phyloP scores from a whole-genome alignment of 2,329 filamentous ascomycete genomes.

The Penicillium olsonii region DNA sequence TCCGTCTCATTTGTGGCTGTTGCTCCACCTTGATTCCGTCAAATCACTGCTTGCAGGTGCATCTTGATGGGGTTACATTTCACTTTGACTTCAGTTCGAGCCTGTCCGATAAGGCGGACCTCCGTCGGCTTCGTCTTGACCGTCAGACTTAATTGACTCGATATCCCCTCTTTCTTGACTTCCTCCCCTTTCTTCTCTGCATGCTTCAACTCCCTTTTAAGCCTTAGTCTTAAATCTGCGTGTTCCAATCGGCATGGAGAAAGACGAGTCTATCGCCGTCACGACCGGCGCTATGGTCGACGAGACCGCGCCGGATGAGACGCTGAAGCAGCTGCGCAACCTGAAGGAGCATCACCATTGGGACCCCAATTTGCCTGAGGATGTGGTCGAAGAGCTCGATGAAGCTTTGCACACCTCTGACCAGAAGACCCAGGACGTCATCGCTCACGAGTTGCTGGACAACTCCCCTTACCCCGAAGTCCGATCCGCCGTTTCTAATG shows the following conservation, averaged over 20 bases:
- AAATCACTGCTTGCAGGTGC: background rate
- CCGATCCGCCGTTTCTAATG: constrained; percentile 65
- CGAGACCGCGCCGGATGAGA: constrained; percentile 26
- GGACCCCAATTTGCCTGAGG: constrained; percentile 66
- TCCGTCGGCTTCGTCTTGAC: constrained; percentile 8
- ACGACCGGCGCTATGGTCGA: constrained; percentile 20
- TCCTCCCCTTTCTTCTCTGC: background rate
- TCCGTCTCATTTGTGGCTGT: background rate
- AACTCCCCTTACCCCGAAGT: constrained; percentile 70
- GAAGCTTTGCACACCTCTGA: constrained; percentile 58
- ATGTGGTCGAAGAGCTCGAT: constrained; percentile 63
- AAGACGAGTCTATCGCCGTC: constrained; percentile 24
- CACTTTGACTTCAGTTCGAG: constrained; percentile 7
- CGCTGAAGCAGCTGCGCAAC: constrained; percentile 48
- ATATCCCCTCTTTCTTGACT: background rate
- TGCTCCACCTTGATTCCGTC: constrained; percentile 1
- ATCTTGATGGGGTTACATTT: constrained; percentile 11
- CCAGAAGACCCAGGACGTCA: constrained; percentile 57
- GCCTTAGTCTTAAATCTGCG: background rate
- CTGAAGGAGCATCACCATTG: constrained; percentile 64
- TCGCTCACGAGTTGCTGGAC: constrained; percentile 63
- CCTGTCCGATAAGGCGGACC: constrained; percentile 17
- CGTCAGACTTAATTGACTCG: background rate
- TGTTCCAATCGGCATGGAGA: constrained; percentile 17
- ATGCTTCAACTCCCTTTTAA: background rate